Conservation (phyloP, 495 filamentous ascomycete genomes). For the Penicillium pancosmium region DNA sequence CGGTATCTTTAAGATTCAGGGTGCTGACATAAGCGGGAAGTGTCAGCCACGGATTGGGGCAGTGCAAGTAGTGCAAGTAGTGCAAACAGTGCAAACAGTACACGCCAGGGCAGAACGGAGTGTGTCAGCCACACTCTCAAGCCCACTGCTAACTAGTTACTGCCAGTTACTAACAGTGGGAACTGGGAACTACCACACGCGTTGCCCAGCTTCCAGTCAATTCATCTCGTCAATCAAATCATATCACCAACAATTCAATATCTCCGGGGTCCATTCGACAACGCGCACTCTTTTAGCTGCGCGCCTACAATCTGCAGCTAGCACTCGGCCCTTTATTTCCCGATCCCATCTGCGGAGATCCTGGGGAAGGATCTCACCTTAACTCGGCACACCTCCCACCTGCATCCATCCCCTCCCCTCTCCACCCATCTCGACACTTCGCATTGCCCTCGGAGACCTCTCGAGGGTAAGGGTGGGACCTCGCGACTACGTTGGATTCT, state of each 20-base stretch:
- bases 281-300: no score
- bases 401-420: constrained; percentile 12
- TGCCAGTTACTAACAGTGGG: no score
- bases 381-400: constrained; percentile 10
- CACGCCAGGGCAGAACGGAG: neutral
- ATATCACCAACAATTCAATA: no score
- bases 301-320: no score
- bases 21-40: neutral
- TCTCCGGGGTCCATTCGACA: no score
- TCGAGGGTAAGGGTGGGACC: constrained; percentile 35
- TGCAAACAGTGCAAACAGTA: constrained; percentile 12
- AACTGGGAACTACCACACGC: no score
- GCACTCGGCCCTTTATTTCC: neutral
- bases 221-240: no score
- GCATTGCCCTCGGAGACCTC: constrained; percentile 35
- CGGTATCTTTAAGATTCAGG: neutral
- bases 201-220: no score
- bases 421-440: constrained; percentile 6
- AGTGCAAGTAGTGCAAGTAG: constrained; percentile 10
- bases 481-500: constrained; percentile 39
- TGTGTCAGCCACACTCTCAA: no score
- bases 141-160: no score
- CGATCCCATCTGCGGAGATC: constrained; percentile 30
- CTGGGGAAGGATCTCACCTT: constrained; percentile 18
- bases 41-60: constrained; percentile 12